A percentile compares a stretch with the other conserved stretches of the same genome.
phyloP scores from a whole-genome alignment of 805 yeast genomes.

The Candida qinlingensis region DNA sequence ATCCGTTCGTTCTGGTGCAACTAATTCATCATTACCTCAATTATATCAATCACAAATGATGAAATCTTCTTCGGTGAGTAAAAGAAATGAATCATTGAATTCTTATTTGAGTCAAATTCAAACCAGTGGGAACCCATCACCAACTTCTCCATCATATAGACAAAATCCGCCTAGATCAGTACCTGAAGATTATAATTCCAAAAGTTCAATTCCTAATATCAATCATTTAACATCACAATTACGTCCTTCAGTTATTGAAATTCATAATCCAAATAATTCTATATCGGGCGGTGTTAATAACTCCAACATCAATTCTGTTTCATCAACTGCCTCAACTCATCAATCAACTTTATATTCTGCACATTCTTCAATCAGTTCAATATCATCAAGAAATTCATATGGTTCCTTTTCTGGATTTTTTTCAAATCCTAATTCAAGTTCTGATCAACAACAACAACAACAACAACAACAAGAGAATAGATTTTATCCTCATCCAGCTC shows the following conservation, averaged over 20 bases:
- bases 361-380: slow-evolving; percentile 22
- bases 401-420: slow-evolving; percentile 15
- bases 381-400: slow-evolving; percentile 21
- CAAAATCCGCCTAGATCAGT: slow-evolving; percentile 20
- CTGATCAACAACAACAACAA: not conserved
- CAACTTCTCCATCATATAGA: slow-evolving; percentile 4
- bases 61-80: slow-evolving; percentile 4
- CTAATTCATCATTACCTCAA: slow-evolving; percentile 14
- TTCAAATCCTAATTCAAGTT: not conserved
- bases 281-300: not conserved
- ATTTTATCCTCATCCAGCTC: not conserved
- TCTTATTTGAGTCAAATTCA: slow-evolving; percentile 6
- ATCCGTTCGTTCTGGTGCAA: not conserved
- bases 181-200: slow-evolving; percentile 14
- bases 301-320: slow-evolving; percentile 12
- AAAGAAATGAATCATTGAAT: slow-evolving; percentile 18
- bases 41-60: slow-evolving; percentile 5
- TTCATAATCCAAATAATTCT: slow-evolving; percentile 1
- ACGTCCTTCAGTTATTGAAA: slow-evolving; percentile 23
- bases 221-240: slow-evolving; percentile 13
- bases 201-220: slow-evolving; percentile 9
- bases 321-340: slow-evolving; percentile 18
- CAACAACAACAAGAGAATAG: not conserved
- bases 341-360: slow-evolving; percentile 18
- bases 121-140: not conserved